phyloP scores from a whole-genome alignment of 192 early-diverging fungal species.

The Backusella morwellensis region DNA sequence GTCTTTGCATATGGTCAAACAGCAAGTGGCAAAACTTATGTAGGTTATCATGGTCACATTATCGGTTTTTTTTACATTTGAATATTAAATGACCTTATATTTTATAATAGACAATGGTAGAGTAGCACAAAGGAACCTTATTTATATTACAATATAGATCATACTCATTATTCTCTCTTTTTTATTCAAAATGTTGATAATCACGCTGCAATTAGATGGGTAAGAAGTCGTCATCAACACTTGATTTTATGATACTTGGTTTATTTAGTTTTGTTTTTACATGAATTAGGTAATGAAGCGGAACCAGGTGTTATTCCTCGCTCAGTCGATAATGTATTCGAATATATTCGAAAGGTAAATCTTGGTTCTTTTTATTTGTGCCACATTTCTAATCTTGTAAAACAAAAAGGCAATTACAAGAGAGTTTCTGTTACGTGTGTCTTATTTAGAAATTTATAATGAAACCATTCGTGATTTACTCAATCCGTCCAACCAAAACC shows the following conservation, averaged over 20 bases:
- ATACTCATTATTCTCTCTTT: background rate
- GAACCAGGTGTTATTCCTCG: slow-evolving; percentile 78
- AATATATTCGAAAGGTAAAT: slow-evolving; percentile 61
- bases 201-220: slow-evolving; percentile 8
- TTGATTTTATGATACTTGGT: background rate
- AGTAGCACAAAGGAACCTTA: slow-evolving; percentile 5
- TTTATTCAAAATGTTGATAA: background rate
- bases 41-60: slow-evolving; percentile 25
- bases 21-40: slow-evolving; percentile 90
- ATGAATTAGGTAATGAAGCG: slow-evolving; percentile 51
- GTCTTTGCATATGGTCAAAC: slow-evolving; percentile 99
- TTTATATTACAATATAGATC: slow-evolving; percentile 1
- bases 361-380: background rate
- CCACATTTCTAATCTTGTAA: background rate
- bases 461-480: slow-evolving; percentile 90
- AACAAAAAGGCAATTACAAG: slow-evolving; percentile 55
- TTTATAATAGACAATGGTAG: slow-evolving; percentile 45
- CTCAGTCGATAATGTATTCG: slow-evolving; percentile 76
- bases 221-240: background rate
- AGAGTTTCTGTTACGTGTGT: slow-evolving; percentile 92
- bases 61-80: too few relatives aligned
- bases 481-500: slow-evolving; percentile 73
- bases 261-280: background rate
- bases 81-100: background rate
- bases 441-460: slow-evolving; percentile 98